Conservation (phyloP, 805 yeast genomes). For the Suhomyces xylopsoci region DNA sequence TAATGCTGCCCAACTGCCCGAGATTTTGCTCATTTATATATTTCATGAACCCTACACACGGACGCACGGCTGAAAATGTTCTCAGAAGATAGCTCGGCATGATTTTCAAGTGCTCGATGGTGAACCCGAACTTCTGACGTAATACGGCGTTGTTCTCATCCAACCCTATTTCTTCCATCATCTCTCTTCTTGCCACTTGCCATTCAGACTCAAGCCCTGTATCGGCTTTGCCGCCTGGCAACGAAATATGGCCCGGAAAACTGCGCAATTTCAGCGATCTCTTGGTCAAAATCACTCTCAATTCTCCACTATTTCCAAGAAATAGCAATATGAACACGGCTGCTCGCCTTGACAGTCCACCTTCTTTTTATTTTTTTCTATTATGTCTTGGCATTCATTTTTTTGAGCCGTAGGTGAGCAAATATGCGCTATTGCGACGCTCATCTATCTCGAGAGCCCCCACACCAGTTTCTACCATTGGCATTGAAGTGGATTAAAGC, state of each 20-base stretch:
- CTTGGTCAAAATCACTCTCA: constrained; percentile 75
- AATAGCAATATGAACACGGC: constrained; percentile 77
- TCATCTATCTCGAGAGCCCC: too few relatives aligned
- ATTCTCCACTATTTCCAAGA: constrained; percentile 67
- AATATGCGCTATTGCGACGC: too few relatives aligned
- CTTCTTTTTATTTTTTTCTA: too few relatives aligned
- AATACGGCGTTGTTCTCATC: constrained; percentile 46
- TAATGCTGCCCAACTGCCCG: constrained; percentile 24
- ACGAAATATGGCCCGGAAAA: constrained; percentile 86
- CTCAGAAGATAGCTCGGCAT: constrained; percentile 81
- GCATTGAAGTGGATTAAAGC: too few relatives aligned
- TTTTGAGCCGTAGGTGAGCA: too few relatives aligned
- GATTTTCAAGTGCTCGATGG: constrained; percentile 55
- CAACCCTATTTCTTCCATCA: constrained; percentile 84
- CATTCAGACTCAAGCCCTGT: constrained; percentile 59
- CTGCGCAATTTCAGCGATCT: constrained; percentile 65
- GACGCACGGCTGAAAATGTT: constrained; percentile 79
- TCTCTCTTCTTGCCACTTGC: constrained; percentile 77
- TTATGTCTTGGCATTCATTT: too few relatives aligned
- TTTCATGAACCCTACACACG: constrained; percentile 65
- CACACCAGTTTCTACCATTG: too few relatives aligned
- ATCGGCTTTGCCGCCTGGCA: constrained; percentile 95
- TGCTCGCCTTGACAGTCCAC: constrained; percentile 42
- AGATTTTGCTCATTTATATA: constrained; percentile 15
- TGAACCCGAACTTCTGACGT: constrained; percentile 46